These are phyloP conservation scores for Leucogyrophana mollusca DNA, from an alignment of 768 basidiomycete genomes.

Conservation along the genomic window DNA sequence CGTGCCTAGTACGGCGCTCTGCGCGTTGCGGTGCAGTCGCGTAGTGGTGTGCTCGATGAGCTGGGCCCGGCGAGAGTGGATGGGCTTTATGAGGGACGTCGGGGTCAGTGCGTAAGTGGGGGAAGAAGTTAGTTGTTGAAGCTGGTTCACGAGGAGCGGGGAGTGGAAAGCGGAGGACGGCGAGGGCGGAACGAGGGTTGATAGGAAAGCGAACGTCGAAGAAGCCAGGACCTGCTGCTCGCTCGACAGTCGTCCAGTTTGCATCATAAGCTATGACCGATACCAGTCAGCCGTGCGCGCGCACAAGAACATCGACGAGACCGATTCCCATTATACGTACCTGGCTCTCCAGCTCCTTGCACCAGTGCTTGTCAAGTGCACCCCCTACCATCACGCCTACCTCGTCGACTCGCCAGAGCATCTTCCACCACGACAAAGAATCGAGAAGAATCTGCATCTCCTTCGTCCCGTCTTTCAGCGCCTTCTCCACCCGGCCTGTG, in stretches of 20 bases:
- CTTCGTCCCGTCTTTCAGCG: conserved; percentile 25
- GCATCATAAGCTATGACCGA: conserved; percentile 54
- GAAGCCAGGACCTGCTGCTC: conserved; percentile 44
- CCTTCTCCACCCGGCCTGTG: conserved; percentile 20
- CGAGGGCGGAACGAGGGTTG: conserved; percentile 34
- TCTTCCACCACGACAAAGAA: conserved; percentile 37
- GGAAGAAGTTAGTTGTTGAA: conserved; percentile 51
- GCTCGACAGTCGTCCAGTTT: conserved; percentile 56
- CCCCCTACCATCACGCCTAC: conserved; percentile 32
- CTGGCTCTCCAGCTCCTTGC: conserved; percentile 48
- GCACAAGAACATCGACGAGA: background rate
- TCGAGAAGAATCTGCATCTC: conserved; percentile 30
- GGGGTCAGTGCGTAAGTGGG: conserved; percentile 47
- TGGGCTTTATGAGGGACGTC: conserved; percentile 46
- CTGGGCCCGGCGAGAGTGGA: conserved; percentile 51
- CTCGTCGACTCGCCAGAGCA: conserved; percentile 41
- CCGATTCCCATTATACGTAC: conserved; percentile 26
- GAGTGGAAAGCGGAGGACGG: conserved; percentile 37
- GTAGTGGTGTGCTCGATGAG: conserved; percentile 55
- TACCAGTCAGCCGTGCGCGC: background rate
- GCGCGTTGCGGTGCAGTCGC: conserved; percentile 62
- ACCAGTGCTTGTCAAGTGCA: conserved; percentile 35
- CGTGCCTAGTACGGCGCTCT: conserved; percentile 52
- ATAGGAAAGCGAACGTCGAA: conserved; percentile 40
- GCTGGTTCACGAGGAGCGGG: conserved; percentile 54